Evolutionary conservation across 2,329 filamentous ascomycete genomes (phyloP).

Genomic region (Trichoderma sp.): DNA sequence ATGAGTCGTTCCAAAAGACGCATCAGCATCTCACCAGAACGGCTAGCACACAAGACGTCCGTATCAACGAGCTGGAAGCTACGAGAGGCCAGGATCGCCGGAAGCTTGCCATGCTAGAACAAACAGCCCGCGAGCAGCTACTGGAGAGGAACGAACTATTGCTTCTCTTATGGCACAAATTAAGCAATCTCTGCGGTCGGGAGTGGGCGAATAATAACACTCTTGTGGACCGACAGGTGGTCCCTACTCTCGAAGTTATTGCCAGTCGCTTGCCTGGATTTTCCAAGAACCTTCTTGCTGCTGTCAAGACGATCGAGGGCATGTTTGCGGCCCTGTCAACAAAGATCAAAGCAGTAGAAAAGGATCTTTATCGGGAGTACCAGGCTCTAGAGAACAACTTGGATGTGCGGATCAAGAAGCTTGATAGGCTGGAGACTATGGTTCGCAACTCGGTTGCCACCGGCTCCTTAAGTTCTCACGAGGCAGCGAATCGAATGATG

Average conservation of each 20-base stretch:
- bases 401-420: slow-evolving; percentile 77
- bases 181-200: slow-evolving; percentile 82
- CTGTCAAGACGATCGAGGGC: slow-evolving; percentile 83
- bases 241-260: slow-evolving; percentile 85
- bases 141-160: slow-evolving; percentile 87
- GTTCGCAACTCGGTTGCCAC: slow-evolving; percentile 67
- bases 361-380: slow-evolving; percentile 89
- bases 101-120: slow-evolving; percentile 75
- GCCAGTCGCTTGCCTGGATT: slow-evolving; percentile 85
- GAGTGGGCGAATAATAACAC: slow-evolving; percentile 93
- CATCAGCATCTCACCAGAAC: slow-evolving; percentile 86
- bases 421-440: slow-evolving; percentile 83
- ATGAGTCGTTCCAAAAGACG: slow-evolving; percentile 85
- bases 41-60: slow-evolving; percentile 80
- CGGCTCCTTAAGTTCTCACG: slow-evolving; percentile 50
- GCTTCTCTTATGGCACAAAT: slow-evolving; percentile 84
- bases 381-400: slow-evolving; percentile 81
- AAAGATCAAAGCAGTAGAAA: slow-evolving; percentile 83
- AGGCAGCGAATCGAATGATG: slow-evolving; percentile 52
- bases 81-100: slow-evolving; percentile 76
- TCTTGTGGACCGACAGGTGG: slow-evolving; percentile 80
- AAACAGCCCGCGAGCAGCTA: slow-evolving; percentile 82
- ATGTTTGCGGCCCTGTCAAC: slow-evolving; percentile 77
- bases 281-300: slow-evolving; percentile 83
- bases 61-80: slow-evolving; percentile 85